Conservation (phyloP, 495 filamentous ascomycete species). For the Penicillium cosmopolitanum region DNA sequence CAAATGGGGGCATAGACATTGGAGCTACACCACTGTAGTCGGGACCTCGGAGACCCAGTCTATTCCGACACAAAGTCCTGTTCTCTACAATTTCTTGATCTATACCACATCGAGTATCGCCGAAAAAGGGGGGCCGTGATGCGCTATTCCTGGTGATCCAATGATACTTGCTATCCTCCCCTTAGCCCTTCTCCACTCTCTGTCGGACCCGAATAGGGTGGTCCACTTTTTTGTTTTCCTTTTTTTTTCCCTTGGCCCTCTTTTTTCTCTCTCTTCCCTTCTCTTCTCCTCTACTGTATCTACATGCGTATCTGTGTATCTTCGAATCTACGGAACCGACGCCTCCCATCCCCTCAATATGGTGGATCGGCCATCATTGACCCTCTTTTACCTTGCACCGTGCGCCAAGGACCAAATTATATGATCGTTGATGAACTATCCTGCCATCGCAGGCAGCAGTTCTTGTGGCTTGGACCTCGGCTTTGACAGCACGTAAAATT, state of each 20-base stretch:
- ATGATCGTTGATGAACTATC: background rate
- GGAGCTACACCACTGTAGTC: background rate
- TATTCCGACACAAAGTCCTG: constrained; percentile 11
- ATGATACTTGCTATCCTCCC: background rate
- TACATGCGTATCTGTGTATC: background rate
- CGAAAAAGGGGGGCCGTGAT: constrained; percentile 2
- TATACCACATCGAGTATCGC: constrained; percentile 16
- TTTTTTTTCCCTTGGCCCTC: background rate
- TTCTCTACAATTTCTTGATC: background rate
- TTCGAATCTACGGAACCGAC: constrained; percentile 8
- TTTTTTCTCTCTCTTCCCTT: background rate
- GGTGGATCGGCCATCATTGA: constrained; percentile 7
- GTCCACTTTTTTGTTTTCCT: constrained; percentile 9
- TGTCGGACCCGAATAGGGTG: constrained; percentile 8
- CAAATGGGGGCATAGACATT: constrained; percentile 11
- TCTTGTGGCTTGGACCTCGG: constrained; percentile 9
- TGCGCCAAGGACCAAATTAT: constrained; percentile 5
- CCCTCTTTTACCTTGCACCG: constrained; percentile 10
- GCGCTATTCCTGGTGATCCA: constrained; percentile 10
- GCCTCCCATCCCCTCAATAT: background rate
- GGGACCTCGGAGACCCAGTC: constrained; percentile 17
- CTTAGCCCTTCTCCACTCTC: constrained; percentile 1
- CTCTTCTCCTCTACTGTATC: background rate
- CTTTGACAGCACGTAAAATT: constrained; percentile 9
- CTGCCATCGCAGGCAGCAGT: constrained; percentile 20